Evolutionary conservation across 352 stramenopile genomes (phyloP).

Genomic region (Aphanomyces cochlioides): DNA sequence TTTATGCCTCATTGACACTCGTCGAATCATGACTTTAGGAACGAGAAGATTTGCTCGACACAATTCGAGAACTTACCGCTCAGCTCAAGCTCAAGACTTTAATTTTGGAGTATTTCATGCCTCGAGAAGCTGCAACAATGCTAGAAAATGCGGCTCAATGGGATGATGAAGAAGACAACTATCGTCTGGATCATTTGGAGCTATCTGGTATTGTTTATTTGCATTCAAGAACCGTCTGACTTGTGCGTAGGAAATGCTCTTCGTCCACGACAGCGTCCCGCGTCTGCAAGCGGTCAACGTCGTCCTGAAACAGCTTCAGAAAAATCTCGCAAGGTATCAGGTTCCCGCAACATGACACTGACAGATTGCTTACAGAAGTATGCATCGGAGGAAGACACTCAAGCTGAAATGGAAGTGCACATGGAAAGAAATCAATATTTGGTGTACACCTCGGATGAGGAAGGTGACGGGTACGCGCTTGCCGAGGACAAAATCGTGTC

Average conservation of each 20-base stretch:
- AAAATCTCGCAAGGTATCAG: conserved; percentile 40
- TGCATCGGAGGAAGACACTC: conserved; percentile 51
- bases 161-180: conserved; percentile 77
- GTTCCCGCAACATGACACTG: background rate
- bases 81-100: conserved; percentile 96
- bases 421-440: conserved; percentile 70
- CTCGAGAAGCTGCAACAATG: conserved; percentile 46
- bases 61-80: conserved; percentile 92
- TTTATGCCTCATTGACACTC: too few species aligned
- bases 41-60: conserved; percentile 92
- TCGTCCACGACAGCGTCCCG: conserved; percentile 53
- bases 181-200: conserved; percentile 63
- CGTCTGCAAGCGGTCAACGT: conserved; percentile 63
- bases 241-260: conserved; percentile 37
- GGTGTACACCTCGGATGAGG: conserved; percentile 77
- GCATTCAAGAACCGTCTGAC: background rate
- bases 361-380: conserved; percentile 40
- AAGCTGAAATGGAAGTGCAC: conserved; percentile 51
- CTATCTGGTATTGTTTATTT: conserved; percentile 49
- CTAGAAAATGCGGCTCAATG: conserved; percentile 61
- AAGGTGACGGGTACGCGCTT: conserved; percentile 72
- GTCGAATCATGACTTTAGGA: conserved; percentile 48
- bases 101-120: conserved; percentile 90
- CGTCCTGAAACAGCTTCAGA: conserved; percentile 67
- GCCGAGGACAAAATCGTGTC: conserved; percentile 34